These are phyloP conservation scores for Chlorella sorokiniana DNA, from an alignment of 139 green algal genomes.

Conservation along the genomic window DNA sequence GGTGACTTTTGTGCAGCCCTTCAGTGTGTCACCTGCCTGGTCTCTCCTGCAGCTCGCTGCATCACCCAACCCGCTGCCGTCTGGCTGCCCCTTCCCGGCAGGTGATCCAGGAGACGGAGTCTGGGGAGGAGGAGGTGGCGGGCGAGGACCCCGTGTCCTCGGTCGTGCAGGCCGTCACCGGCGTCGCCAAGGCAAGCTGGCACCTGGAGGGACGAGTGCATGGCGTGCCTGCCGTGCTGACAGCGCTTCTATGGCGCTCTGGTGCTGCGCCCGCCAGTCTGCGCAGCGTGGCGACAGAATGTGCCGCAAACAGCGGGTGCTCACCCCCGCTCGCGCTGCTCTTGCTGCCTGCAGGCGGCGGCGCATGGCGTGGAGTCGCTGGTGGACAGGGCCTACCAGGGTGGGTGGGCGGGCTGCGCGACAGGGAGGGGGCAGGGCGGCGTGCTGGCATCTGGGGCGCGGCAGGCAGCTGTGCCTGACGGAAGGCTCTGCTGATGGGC, in stretches of 20 bases:
- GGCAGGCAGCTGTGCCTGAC: too few species aligned
- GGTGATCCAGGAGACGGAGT: constrained; percentile 21
- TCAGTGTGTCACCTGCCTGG: too few species aligned
- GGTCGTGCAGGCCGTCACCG: background rate
- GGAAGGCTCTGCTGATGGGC: background rate
- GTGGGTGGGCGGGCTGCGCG: too few species aligned
- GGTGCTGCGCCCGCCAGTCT: too few species aligned
- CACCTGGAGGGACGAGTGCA: background rate
- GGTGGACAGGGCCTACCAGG: background rate
- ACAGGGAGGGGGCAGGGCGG: too few species aligned
- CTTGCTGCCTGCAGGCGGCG: background rate
- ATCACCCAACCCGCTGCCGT: background rate
- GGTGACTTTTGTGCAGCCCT: background rate
- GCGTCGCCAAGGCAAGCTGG: background rate
- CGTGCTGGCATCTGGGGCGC: too few species aligned
- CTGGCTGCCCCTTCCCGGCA: background rate
- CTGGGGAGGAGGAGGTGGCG: background rate
- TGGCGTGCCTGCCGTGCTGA: too few species aligned
- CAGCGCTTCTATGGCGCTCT: too few species aligned
- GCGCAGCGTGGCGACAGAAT: too few species aligned
- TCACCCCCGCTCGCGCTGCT: too few species aligned
- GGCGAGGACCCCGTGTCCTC: background rate
- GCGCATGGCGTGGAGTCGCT: background rate
- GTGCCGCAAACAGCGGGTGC: too few species aligned
- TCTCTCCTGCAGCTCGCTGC: background rate